Conservation (phyloP, 2,329 filamentous ascomycete genomes). For the Monilinia vaccinii-corymbosi region DNA sequence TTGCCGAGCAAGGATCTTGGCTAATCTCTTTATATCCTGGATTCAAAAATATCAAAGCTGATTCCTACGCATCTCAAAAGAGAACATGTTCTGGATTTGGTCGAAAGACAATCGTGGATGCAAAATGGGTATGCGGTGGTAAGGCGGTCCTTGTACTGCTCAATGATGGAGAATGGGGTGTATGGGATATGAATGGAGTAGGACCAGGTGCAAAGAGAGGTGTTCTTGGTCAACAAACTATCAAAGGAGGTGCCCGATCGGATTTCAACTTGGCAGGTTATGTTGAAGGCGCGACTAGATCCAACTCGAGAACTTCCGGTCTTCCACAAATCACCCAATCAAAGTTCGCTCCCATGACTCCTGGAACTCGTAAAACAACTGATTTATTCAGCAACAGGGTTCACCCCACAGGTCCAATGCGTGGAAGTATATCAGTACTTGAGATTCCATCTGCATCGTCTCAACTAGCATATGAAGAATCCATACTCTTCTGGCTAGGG, state of each 20-base stretch:
- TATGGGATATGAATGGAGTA: conserved; percentile 56
- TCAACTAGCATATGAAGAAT: conserved; percentile 25
- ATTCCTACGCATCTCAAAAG: conserved; percentile 32
- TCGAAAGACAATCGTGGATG: conserved; percentile 53
- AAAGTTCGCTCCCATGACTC: conserved; percentile 56
- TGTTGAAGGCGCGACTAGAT: conserved; percentile 44
- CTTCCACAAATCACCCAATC: conserved; percentile 29
- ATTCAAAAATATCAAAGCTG: conserved; percentile 22
- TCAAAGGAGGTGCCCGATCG: conserved; percentile 47
- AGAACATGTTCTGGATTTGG: conserved; percentile 37
- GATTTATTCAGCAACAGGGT: conserved; percentile 23
- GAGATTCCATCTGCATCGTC: conserved; percentile 22
- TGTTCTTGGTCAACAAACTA: conserved; percentile 33
- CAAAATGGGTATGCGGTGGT: conserved; percentile 52
- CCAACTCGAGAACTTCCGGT: conserved; percentile 12
- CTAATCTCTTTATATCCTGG: conserved; percentile 49
- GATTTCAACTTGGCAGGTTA: conserved; percentile 49
- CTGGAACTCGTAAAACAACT: conserved; percentile 40
- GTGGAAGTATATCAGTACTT: conserved; percentile 26
- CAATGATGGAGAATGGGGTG: conserved; percentile 57
- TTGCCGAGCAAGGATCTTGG: conserved; percentile 50
- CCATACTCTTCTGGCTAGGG: conserved; percentile 28
- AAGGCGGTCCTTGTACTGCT: conserved; percentile 49
- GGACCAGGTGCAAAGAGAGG: conserved; percentile 40
- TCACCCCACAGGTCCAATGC: conserved; percentile 9